phyloP scores from a whole-genome alignment of 495 filamentous ascomycete species.

The Aspergillus sclerotioniger region DNA sequence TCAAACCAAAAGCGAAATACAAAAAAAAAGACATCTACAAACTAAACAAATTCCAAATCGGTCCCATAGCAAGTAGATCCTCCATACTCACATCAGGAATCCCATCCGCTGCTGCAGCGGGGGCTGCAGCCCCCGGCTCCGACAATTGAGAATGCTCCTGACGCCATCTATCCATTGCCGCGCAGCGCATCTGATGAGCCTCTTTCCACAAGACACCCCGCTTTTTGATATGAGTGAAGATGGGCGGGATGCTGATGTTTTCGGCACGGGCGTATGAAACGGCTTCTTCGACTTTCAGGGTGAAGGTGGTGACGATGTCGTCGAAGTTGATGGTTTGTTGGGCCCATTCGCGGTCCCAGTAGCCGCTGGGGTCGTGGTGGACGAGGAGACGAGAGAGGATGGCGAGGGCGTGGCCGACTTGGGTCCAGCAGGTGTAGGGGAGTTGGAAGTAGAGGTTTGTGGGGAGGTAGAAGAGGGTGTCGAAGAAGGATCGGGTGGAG shows the following conservation, averaged over 20 bases:
- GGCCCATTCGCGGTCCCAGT: neutral
- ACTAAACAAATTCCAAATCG: neutral
- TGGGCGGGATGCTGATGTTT: neutral
- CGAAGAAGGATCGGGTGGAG: neutral
- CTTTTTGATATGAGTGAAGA: neutral
- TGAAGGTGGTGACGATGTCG: neutral
- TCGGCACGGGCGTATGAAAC: neutral
- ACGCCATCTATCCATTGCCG: neutral
- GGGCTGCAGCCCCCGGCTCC: too few relatives aligned
- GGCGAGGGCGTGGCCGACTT: constrained; percentile 1
- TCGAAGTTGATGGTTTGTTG: neutral
- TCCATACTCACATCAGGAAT: neutral
- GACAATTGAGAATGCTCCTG: too few relatives aligned
- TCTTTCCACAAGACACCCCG: neutral
- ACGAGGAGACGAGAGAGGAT: neutral
- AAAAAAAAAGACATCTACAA: neutral
- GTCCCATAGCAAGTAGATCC: neutral
- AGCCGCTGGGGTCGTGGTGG: neutral
- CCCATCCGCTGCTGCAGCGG: neutral
- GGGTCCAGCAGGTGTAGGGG: neutral
- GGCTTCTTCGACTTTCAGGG: neutral
- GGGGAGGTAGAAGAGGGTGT: neutral
- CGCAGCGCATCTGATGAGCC: neutral
- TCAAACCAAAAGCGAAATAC: too few relatives aligned
- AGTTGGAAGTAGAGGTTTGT: neutral